These are phyloP conservation scores for Xylariaceae sp. DNA, from an alignment of 2,329 filamentous ascomycete genomes.

Conservation along the genomic window DNA sequence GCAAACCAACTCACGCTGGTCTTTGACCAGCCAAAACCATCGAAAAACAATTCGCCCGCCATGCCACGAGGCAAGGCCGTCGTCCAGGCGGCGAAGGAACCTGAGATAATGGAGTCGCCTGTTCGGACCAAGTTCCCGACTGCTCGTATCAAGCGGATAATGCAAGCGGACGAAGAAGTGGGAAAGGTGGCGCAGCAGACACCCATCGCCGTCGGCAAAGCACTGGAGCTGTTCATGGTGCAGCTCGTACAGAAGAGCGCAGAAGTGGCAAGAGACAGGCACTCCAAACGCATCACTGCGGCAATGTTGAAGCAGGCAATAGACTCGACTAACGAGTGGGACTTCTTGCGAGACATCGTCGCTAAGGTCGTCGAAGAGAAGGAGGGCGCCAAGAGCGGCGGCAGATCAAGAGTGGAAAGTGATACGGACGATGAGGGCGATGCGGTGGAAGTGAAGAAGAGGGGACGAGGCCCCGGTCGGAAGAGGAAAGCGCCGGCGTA, in stretches of 20 bases:
- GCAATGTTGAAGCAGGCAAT: slow-evolving; percentile 90
- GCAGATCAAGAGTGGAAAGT: slow-evolving; percentile 42
- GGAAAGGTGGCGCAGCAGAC: slow-evolving; percentile 98
- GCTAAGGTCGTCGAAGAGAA: slow-evolving; percentile 63
- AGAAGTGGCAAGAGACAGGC: slow-evolving; percentile 72
- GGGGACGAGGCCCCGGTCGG: slow-evolving; percentile 37
- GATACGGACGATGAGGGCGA: slow-evolving; percentile 48
- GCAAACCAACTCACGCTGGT: slow-evolving; percentile 22
- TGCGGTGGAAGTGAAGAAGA: slow-evolving; percentile 43
- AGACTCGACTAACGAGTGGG: slow-evolving; percentile 82
- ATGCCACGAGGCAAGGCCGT: slow-evolving; percentile 39
- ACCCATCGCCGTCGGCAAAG: slow-evolving; percentile 91
- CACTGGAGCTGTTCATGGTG: slow-evolving; percentile 96
- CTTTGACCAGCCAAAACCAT: slow-evolving; percentile 17
- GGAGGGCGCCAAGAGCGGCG: slow-evolving; percentile 33
- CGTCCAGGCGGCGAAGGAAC: slow-evolving; percentile 33
- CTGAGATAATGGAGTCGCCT: slow-evolving; percentile 55
- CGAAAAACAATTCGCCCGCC: slow-evolving; percentile 18
- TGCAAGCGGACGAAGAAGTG: slow-evolving; percentile 98
- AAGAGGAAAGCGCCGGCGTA: slow-evolving; percentile 44
- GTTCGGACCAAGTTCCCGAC: slow-evolving; percentile 96
- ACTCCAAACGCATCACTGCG: slow-evolving; percentile 83
- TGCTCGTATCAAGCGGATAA: slow-evolving; percentile 95
- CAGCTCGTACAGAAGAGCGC: slow-evolving; percentile 85
- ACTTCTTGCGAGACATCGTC: slow-evolving; percentile 89